Evolutionary conservation across 129 eudicot genomes (phyloP), one percentile per base, ranked within the genome.

Genomic region (Apium graveolens): DNA sequence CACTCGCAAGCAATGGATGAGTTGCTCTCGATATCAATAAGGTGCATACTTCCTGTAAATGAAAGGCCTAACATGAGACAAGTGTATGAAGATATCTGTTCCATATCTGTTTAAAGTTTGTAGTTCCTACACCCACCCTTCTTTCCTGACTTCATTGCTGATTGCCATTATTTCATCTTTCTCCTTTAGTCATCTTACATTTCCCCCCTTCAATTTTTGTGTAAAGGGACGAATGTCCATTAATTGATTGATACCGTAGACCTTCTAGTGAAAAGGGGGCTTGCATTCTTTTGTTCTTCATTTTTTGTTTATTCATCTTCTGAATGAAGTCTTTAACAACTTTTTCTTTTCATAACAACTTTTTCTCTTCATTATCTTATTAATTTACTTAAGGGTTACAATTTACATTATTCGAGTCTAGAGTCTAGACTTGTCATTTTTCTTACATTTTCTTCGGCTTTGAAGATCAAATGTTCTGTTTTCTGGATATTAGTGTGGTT

Each of bases 41-140:
- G 93, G 84, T 96, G 99, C 81, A 92, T 96, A 82, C 93, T 92
- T 65, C 96, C 97, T 44, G 89, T 89, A 84, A 92, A 92, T 74
- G 95, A 92, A 84, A 87, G 99, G 88, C 99, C 99, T 51, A 86
- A 85, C 78, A 91, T 92, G 78, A 85, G 96, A 84, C 99, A 96
- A 77, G 86, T 96, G 73, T 84, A 84, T 83, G 97, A 92, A 80
- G 91, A 96, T 79, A 82, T 96, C 80, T 79, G 89, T 79, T 86
- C 87, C 32, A 84, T 96, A 83, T 82, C 97, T 57, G 91, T 85
- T 85, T 96, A 96, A 96, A 80, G 49, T 78, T 83, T 74, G 87
- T 80, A 77, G 81, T 75, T 71, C 80, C 78, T 81, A 2, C 66
- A 12, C 66, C 66, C 29, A 57, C 32, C 65, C 80, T 74, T 68